Evolutionary conservation across 2,329 filamentous ascomycete genomes (phyloP), one percentile per base, ranked within the genome.

Genomic region (Fusarium sp.): DNA sequence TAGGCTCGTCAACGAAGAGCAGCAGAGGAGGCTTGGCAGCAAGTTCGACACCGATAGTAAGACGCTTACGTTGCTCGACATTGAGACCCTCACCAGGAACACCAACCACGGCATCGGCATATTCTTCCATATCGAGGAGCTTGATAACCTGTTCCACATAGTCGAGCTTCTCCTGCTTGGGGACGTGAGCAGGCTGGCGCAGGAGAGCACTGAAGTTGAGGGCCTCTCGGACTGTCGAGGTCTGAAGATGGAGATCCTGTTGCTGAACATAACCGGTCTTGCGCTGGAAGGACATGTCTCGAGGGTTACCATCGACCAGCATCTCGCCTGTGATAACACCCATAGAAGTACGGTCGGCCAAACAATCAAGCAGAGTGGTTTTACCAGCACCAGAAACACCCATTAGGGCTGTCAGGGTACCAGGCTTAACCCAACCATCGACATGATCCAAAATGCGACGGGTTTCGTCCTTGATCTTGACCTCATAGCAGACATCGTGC

Each of bases 11-110:
- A 42, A 98, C 90, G 84, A 98, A 98, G 50, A 98, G 89, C 68
- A 98, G 87, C 57, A 98, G 86, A 44, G 94, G 91, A 10, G 95
- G 95, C 84, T 96, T 97, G 11, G 95, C 95, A 45, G 94, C 95
- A 29, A 98, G 88, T 80, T 98, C 95, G n/a, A 98, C 95, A 82
- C 94, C 95, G 71, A 98, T 97, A 1, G 95, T 98, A 11, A 98
- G 87, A 77, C 94, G 92, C 81, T 91, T 91, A 55, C 89, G 85
- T 80, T 92, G 90, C 76, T 92, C 90, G 18, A 90, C 88, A 78
- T 93, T 93, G 41, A 94, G 87, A 82, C 94, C 94, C 85, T 97
- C 93, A 70, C 95, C 94, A 10, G 94, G 93, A 33, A 97, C 92
- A 86, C 95, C 95, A 60, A 98, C 94, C 47, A 97, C 87, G 20